Conservation (phyloP, 805 yeast species). For the Groenewaldozyma tartarivorans region DNA sequence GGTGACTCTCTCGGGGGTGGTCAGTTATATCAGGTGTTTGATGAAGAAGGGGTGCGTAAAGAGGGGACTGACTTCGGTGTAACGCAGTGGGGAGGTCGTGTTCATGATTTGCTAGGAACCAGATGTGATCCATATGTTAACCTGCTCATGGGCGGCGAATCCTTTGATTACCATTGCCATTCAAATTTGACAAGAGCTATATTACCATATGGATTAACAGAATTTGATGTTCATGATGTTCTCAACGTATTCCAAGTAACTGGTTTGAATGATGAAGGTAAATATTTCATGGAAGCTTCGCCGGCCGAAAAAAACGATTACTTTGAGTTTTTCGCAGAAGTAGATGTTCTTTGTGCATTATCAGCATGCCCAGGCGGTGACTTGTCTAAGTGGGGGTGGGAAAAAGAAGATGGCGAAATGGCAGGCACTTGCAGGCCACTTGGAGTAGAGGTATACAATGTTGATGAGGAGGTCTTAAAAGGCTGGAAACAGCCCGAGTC, state of each 20-base stretch:
- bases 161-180: constrained; percentile 59
- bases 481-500: constrained; percentile 43
- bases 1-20: constrained; percentile 47
- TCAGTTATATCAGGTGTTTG: constrained; percentile 53
- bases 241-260: constrained; percentile 62
- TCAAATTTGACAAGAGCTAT: constrained; percentile 54
- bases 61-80: no score
- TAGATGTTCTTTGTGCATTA: constrained; percentile 52
- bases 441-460: constrained; percentile 49
- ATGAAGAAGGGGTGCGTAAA: no score
- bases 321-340: constrained; percentile 60
- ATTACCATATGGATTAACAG: constrained; percentile 50
- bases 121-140: constrained; percentile 65
- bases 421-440: constrained; percentile 53
- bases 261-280: constrained; percentile 55
- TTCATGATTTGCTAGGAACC: constrained; percentile 59
- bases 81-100: constrained; percentile 58
- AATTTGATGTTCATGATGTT: constrained; percentile 60
- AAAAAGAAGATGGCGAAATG: constrained; percentile 57
- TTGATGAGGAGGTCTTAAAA: constrained; percentile 37
- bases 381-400: constrained; percentile 61
- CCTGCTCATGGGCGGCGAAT: constrained; percentile 52
- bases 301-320: constrained; percentile 53
- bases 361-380: constrained; percentile 68
- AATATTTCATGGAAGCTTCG: constrained; percentile 61